Evolutionary conservation across 176 grass and related monocot genomes (phyloP), one percentile per base, ranked within the genome.

Genomic region (Luzula sylvatica): DNA sequence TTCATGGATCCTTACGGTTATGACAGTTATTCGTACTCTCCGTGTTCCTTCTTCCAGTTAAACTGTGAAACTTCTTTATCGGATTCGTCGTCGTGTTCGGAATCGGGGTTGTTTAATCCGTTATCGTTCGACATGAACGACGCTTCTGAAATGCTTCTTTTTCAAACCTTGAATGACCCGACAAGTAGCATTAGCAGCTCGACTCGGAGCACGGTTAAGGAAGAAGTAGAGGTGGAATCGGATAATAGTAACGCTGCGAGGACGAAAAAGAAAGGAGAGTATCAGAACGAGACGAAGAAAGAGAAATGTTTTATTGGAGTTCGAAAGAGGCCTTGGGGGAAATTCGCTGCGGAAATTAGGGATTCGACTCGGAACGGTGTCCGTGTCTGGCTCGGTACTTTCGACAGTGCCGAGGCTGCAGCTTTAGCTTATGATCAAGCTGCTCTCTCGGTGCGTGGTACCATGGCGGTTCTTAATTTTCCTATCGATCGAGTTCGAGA

Each of bases 361-460:
- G 89, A 95, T 52, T 95, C 89, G 5, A 87, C 88, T 0, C 75
- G 79, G 28, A 87, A 83, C 47, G 82, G 87, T 6, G 72, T 77
- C 0, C 23, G 88, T 5, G 88, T 94, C 0, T 94, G 82, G 88
- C 75, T 87, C 3, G 87, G 87, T 27, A 94, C 88, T 25, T 94
- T 94, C 66, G 76, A 76, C 41, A 83, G 53, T 38, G 75, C 83
- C 0, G 83, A 94, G 72, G 78, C 72, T 0, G 82, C 88, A 0
- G 88, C 88, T 29, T 51, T 94, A 59, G 83, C 88, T 14, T 94
- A 94, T 53, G 88, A 94, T 62, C 83, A 94, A 60, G 88, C 82
- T 3, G 88, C 88, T 42, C 76, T 94, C 52, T 83, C 88, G 30
- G 81, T 83, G 42, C 74, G 88, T 6, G 88, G 88, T 2, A 47